Base-by-base conservation (phyloP, 768 basidiomycete species). In the Auricularia heimuer region DNA sequence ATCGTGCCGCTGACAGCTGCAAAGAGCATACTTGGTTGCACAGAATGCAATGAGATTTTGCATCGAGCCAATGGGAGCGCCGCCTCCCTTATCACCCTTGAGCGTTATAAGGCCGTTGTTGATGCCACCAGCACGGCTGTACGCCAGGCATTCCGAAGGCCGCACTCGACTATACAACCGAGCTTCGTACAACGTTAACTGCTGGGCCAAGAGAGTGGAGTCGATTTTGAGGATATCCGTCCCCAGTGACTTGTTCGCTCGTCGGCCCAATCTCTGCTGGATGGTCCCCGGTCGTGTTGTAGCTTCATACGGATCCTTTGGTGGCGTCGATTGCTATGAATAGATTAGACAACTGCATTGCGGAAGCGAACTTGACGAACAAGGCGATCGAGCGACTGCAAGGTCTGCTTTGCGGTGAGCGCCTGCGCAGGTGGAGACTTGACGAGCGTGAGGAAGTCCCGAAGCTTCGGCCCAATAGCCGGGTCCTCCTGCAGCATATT, bases 121-220 rank as follows among this genome's bases (percentile, higher is more conserved):
- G 35, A 39, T 29, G 34, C 36, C 36, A 18, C 62, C 62, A 60
- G 60, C 33, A 7, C 64, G 56, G 14, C 36, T 42, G 58, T 61
- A 65, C 4, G 74, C 74, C 35, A 96, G 77, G 73, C 90, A 96
- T 70, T 95, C 92, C 51, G 83, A 83, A 6, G 85, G 80, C 8
- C 83, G 82, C 64, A 94, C 83, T 71, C 84, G 85, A 66, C 78
- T 75, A 73, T 94, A 96, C 4, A 87, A 77, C 44, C 79, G 75
- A 64, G 81, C 84, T 72, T 95, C 91, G 67, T 86, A 77, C 56
- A 94, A 75, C n/a, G 88, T 85, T 54, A 96, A 78, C 69, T 95
- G 92, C 54, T 92, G 85, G 0, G 92, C 92, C 39, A 96, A 70
- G 64, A 88, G 84, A 24, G 81, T 71, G 1, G 90, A 80, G 68